Evolutionary conservation across 495 filamentous ascomycete species (phyloP), one percentile per base, ranked within the genome.

Genomic region (Penicillium riverlandense): DNA sequence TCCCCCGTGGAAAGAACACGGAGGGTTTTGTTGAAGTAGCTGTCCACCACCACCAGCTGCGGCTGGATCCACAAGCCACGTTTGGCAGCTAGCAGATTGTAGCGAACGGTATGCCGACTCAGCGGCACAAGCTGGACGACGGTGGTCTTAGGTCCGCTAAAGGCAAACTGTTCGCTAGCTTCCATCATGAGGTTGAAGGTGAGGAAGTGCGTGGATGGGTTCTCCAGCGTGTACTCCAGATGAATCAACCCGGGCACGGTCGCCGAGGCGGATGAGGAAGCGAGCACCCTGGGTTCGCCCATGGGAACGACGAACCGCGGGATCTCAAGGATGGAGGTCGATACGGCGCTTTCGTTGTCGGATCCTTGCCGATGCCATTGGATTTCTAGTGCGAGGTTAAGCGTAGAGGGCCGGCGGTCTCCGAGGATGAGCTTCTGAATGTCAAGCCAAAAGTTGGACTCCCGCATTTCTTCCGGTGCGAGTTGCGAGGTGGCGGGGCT

Each of bases 181-280:
- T 99, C 94, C 89, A 99, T 96, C 8, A 78, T 77, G 29, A 96
- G 58, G 14, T 82, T 86, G 63, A 99, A 97, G 0, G 89, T 94
- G 13, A 99, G 76, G 62, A 92, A 90, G 55, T 97, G 91, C 55
- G 80, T 83, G 2, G 94, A 95, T 4, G 92, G 86, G 58, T 99
- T 99, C 59, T 99, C 92, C 48, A 97, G 76, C 7, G 80, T 85
- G 51, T 95, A 86, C 27, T 74, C 65, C 13, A 85, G 56, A 33
- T 75, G 71, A 4, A 80, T 65, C 31, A 76, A 46, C 2, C 61
- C 64, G 1, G 73, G 50, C 15, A 72, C 49, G n/a, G 43, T 49
- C n/a, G 36, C 48, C 10, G 58, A 76, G 40, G 78, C 64, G 0
- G 67, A 67, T 8, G 80, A 70, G 0, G 79, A 75, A 8, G 85